These are phyloP conservation scores for Spongispora temasekensis DNA, from an alignment of 1,284 basidiomycete species.

Conservation along the genomic window DNA sequence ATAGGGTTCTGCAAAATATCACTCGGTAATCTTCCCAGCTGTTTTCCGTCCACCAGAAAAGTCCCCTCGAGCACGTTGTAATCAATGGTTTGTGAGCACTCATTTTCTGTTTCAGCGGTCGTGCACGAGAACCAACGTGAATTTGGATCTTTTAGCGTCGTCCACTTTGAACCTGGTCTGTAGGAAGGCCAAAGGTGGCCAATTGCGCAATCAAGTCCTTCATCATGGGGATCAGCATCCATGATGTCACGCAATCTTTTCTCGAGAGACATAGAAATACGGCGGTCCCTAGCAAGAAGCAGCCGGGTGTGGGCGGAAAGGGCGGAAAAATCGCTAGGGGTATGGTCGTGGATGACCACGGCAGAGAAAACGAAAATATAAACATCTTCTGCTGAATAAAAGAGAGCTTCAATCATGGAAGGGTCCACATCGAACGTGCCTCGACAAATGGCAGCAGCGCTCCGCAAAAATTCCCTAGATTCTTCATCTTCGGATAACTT, in stretches of 20 bases:
- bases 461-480: constrained; percentile 32
- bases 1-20: constrained; percentile 35
- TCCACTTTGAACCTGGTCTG: constrained; percentile 36
- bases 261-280: constrained; percentile 27
- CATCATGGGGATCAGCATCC: background rate
- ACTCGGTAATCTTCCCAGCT: constrained; percentile 40
- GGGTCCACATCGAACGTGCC: constrained; percentile 42
- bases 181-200: constrained; percentile 40
- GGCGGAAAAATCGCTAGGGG: constrained; percentile 9
- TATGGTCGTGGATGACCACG: constrained; percentile 37
- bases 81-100: constrained; percentile 32
- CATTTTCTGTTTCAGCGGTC: constrained; percentile 13
- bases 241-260: constrained; percentile 6
- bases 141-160: constrained; percentile 22
- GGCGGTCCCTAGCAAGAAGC: constrained; percentile 30
- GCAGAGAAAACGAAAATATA: constrained; percentile 38
- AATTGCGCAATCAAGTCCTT: constrained; percentile 40
- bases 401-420: constrained; percentile 16
- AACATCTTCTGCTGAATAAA: constrained; percentile 32
- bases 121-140: constrained; percentile 41
- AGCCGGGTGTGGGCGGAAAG: constrained; percentile 11
- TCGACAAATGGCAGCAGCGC: constrained; percentile 41
- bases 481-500: constrained; percentile 17
- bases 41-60: constrained; percentile 44
- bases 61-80: constrained; percentile 44